A percentile compares a stretch with the other conserved stretches of the same genome.
Conservation (phyloP, 139 green algal genomes). For the Bryopsis sp. region DNA sequence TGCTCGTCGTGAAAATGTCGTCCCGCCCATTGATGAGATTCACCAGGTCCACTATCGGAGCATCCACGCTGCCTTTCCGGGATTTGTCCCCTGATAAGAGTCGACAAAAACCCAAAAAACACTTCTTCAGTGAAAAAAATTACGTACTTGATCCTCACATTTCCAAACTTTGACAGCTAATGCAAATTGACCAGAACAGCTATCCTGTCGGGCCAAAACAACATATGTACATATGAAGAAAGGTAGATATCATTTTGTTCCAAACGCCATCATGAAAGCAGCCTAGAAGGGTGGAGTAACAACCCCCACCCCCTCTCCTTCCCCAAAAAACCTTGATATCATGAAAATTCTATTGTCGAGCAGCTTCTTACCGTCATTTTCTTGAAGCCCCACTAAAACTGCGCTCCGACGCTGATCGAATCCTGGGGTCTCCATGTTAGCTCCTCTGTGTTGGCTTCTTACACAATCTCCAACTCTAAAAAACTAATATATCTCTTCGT, state of each 20-base stretch:
- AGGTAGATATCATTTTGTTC: slow-evolving; percentile 5
- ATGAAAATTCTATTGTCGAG: too few species aligned
- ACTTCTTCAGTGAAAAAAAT: not conserved
- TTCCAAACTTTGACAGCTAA: too few species aligned
- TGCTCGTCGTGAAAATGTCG: slow-evolving; percentile 49
- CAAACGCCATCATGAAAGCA: slow-evolving; percentile 3
- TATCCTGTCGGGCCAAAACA: too few species aligned
- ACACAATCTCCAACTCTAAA: too few species aligned
- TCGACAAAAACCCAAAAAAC: not conserved
- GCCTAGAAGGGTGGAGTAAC: not conserved
- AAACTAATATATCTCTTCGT: not conserved
- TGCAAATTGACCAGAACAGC: too few species aligned
- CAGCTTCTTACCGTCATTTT: too few species aligned
- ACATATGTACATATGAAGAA: too few species aligned
- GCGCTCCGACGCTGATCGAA: too few species aligned
- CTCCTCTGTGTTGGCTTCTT: not conserved
- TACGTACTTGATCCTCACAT: not conserved
- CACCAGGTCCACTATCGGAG: slow-evolving; percentile 38
- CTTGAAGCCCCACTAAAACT: too few species aligned
- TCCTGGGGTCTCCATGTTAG: not conserved
- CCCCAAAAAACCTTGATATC: too few species aligned
- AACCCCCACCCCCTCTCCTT: too few species aligned
- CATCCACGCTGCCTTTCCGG: slow-evolving; percentile 54
- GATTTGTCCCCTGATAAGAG: slow-evolving; percentile 47
- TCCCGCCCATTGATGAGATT: slow-evolving; percentile 41